Base-by-base conservation (phyloP, 1,284 basidiomycete genomes). In the Apiotrichum porosum region DNA sequence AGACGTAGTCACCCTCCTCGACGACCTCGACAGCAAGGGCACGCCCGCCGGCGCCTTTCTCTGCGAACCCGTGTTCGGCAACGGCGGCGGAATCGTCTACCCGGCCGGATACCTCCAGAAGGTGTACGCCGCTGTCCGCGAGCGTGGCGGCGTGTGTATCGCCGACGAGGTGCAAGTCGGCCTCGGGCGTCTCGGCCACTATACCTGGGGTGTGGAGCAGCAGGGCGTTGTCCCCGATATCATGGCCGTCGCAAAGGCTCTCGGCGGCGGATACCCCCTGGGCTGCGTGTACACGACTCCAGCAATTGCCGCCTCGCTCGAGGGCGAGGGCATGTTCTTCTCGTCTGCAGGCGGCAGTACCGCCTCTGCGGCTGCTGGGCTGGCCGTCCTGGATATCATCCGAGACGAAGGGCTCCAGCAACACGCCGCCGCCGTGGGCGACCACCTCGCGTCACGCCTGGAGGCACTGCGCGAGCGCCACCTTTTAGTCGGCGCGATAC, bases 331-430 rank as follows among this genome's bases (percentile, higher is more conserved):
- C 37, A 52, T 47, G 45, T 52, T 52, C 37, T 52, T 52, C 49
- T 60, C 56, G 12, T 59, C 49, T 4, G 49, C 49, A 1, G 63
- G 51, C 38, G 59, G 40, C 13, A 56, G 52, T 28, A 58, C 61
- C 10, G 58, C 35, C 24, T 48, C 50, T 5, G 45, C 48, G 6
- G 52, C 57, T 15, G 50, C 50, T 2, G 50, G 50, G 1, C 41
- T 43, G 2, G 50, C 44, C 2, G 50, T 52, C n/a, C 45, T 52
- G 3, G 45, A 47, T 35, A 31, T 47, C 2, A 35, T 52, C 26
- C 37, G 42, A 15, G 45, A 52, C 34, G 50, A 52, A 37, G 17
- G 15, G 4, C 42, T 52, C 6, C 50, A 47, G 42, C 42, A 21
- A 5, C 43, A 52, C 28, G 50, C 50, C 2, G 37, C 33, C 1